These are phyloP conservation scores for Naumovozyma castellii DNA, from an alignment of 805 yeast genomes.

Conservation along the genomic window DNA sequence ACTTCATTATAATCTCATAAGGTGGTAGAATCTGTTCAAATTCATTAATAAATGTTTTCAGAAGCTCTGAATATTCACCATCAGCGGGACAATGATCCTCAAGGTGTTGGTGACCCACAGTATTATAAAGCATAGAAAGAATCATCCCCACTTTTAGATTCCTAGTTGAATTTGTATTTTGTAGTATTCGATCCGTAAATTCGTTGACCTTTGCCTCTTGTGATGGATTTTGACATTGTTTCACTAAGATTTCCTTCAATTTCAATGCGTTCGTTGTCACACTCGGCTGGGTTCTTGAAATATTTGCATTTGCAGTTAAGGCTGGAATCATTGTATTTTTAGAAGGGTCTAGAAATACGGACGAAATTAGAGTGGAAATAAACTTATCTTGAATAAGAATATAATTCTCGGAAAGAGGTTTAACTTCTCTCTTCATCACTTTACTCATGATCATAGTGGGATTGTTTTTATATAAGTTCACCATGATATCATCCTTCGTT, in stretches of 20 bases:
- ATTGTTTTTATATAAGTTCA: constrained; percentile 21
- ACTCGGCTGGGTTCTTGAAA: constrained; percentile 21
- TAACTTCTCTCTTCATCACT: constrained; percentile 26
- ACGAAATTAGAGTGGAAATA: constrained; percentile 21
- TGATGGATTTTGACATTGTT: constrained; percentile 16
- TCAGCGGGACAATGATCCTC: constrained; percentile 22
- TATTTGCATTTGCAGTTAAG: constrained; percentile 19
- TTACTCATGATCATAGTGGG: constrained; percentile 26
- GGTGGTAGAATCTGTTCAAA: constrained; percentile 24
- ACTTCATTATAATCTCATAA: constrained; percentile 13
- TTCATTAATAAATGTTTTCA: constrained; percentile 15
- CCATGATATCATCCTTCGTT: constrained; percentile 10
- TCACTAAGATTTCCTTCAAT: constrained; percentile 18
- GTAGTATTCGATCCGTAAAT: constrained; percentile 23
- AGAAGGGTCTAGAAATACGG: constrained; percentile 22
- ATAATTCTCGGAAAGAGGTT: constrained; percentile 27
- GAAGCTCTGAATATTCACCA: constrained; percentile 21
- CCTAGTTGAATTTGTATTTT: constrained; percentile 16
- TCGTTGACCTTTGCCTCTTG: constrained; percentile 19
- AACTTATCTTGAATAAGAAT: constrained; percentile 25
- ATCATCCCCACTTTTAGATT: constrained; percentile 17
- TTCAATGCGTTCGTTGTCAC: constrained; percentile 16
- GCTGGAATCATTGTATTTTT: constrained; percentile 26
- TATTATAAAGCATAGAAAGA: constrained; percentile 15
- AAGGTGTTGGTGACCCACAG: constrained; percentile 17